These are phyloP conservation scores for Mycena olivaceomarginata DNA, from an alignment of 768 basidiomycete species.

Conservation along the genomic window DNA sequence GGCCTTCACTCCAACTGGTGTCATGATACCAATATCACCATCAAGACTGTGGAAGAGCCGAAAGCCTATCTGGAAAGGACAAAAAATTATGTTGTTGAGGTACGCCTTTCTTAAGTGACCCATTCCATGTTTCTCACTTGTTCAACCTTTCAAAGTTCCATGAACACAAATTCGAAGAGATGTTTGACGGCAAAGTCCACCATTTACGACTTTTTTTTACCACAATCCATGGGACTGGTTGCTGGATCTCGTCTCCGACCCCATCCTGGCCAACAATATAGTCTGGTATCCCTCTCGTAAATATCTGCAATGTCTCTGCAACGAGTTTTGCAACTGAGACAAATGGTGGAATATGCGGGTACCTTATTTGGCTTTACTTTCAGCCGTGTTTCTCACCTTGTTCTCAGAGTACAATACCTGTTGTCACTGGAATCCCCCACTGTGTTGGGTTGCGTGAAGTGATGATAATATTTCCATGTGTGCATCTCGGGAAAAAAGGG, in stretches of 20 bases:
- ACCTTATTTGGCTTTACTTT: neutral
- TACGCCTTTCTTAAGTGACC: neutral
- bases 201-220: too few species aligned
- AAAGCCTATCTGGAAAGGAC: conserved; percentile 22
- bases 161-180: too few species aligned
- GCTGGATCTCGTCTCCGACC: too few species aligned
- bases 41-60: conserved; percentile 21
- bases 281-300: too few species aligned
- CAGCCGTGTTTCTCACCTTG: neutral
- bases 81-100: conserved; percentile 38
- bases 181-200: too few species aligned
- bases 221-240: too few species aligned
- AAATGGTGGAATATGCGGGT: conserved; percentile 34
- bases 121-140: neutral
- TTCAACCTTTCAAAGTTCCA: conserved; percentile 39
- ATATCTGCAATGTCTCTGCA: too few species aligned
- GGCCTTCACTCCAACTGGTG: conserved; percentile 38
- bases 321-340: too few species aligned
- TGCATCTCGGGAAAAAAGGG: too few species aligned
- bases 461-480: too few species aligned
- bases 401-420: conserved; percentile 14
- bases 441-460: too few species aligned
- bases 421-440: conserved; percentile 31
- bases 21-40: conserved; percentile 12
- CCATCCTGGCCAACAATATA: too few species aligned